Evolutionary conservation across 345 rosid species (phyloP).

Genomic region (Chamaenerion angustifolium): DNA sequence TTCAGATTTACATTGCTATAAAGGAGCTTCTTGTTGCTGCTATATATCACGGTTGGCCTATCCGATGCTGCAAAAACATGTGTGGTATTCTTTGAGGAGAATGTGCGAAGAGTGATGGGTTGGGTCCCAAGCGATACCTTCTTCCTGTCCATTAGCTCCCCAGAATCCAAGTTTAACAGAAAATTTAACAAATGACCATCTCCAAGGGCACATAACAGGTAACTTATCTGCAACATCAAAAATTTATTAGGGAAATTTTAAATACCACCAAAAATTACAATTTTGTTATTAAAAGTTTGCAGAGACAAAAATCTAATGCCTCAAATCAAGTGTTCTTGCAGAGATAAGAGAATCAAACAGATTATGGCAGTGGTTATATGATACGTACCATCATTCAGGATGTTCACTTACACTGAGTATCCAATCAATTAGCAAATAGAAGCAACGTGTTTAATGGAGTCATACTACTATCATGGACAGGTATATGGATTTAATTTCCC

Average conservation of each 20-base stretch:
- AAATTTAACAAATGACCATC: constrained; percentile 91
- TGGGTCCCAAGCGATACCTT: constrained; percentile 87
- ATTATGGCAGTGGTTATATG: no score
- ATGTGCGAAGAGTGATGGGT: constrained; percentile 93
- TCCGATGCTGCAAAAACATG: constrained; percentile 96
- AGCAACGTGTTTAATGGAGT: no score
- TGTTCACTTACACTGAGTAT: no score
- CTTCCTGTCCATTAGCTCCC: constrained; percentile 70
- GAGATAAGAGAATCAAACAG: no score
- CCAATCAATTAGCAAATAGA: no score
- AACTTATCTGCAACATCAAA: constrained; percentile 42
- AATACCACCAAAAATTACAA: no score
- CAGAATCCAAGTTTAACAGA: constrained; percentile 51
- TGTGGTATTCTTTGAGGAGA: constrained; percentile 79
- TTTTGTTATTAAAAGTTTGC: no score
- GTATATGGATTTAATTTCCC: neutral
- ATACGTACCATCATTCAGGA: no score
- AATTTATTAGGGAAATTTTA: no score
- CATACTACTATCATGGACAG: neutral
- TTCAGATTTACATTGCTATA: constrained; percentile 92
- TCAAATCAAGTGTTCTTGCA: no score
- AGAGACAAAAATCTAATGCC: no score
- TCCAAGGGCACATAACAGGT: constrained; percentile 94
- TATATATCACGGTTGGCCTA: constrained; percentile 92
- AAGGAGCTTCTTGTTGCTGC: constrained; percentile 90